Evolutionary conservation across 208 protist genomes (phyloP).

Genomic region (Herpetomonas samuelpessoai): DNA sequence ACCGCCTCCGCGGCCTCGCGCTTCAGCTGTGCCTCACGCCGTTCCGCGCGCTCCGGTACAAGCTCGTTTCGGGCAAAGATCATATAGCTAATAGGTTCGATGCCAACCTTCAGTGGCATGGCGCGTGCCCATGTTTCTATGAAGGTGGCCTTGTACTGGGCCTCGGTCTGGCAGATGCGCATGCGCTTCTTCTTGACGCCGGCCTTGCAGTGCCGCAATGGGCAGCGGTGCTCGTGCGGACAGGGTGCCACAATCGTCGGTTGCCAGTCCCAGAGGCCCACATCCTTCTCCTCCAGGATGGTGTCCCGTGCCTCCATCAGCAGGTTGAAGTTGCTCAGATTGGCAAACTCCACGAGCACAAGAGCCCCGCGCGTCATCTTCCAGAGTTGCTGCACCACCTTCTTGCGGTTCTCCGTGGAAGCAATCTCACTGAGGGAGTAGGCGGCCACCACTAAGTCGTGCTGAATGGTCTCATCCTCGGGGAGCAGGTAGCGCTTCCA

Average conservation of each 20-base stretch:
- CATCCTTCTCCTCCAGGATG: constrained; percentile 82
- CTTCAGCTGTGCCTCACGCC: constrained; percentile 39
- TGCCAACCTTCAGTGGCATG: constrained; percentile 77
- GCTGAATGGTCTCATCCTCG: constrained; percentile 76
- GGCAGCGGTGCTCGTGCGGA: constrained; percentile 79
- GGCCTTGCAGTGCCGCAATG: constrained; percentile 76
- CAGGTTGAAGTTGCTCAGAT: constrained; percentile 83
- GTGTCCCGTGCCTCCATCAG: constrained; percentile 88
- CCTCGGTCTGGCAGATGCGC: constrained; percentile 84
- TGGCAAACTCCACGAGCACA: constrained; percentile 82
- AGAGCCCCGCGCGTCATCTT: constrained; percentile 84
- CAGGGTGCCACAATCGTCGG: constrained; percentile 86
- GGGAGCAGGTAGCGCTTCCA: constrained; percentile 87
- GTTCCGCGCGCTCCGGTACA: constrained; percentile 73
- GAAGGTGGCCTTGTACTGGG: constrained; percentile 82
- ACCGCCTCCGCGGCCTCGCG: constrained; percentile 27
- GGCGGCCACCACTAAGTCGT: constrained; percentile 82
- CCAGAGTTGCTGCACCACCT: constrained; percentile 82
- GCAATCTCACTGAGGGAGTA: constrained; percentile 87
- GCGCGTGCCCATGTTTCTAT: constrained; percentile 82
- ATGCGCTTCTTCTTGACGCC: constrained; percentile 86
- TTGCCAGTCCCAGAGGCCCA: constrained; percentile 89
- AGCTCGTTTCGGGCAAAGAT: constrained; percentile 85
- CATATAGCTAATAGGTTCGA: constrained; percentile 83
- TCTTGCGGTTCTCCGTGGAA: constrained; percentile 46